These are phyloP conservation scores for Ganoderma lingzhi DNA, from an alignment of 1,284 basidiomycete species.

Conservation along the genomic window DNA sequence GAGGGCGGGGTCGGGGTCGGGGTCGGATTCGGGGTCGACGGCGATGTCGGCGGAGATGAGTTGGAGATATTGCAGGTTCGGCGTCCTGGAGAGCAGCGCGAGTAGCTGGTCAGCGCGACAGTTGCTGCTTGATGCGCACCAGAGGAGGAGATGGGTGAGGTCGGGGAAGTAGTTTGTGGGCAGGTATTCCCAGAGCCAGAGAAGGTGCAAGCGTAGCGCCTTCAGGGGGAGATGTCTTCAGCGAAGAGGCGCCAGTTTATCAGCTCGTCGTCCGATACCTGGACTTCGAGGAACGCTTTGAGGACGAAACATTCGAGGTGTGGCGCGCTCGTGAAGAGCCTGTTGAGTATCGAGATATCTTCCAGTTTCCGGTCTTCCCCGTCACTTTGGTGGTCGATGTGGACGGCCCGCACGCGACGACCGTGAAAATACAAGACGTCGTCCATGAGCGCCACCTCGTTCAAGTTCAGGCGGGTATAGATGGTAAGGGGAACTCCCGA, in stretches of 20 bases:
- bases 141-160: neutral
- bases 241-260: neutral
- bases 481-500: neutral
- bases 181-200: neutral
- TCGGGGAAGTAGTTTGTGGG: neutral
- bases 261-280: neutral
- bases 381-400: neutral
- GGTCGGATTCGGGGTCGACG: neutral
- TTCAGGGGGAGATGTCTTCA: neutral
- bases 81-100: neutral
- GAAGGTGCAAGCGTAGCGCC: neutral
- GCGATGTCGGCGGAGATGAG: neutral
- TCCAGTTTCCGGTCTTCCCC: neutral
- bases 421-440: neutral
- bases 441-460: neutral
- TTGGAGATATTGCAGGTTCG: neutral
- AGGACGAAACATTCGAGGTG: neutral
- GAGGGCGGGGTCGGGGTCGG: neutral
- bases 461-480: too few relatives aligned
- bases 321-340: neutral
- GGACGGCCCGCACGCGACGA: neutral
- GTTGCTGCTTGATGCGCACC: rapidly evolving
- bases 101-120: neutral
- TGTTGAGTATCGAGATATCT: neutral
- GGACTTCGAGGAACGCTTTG: neutral